Conservation (phyloP, 768 basidiomycete species). For the Melanogaster broomeanus region DNA sequence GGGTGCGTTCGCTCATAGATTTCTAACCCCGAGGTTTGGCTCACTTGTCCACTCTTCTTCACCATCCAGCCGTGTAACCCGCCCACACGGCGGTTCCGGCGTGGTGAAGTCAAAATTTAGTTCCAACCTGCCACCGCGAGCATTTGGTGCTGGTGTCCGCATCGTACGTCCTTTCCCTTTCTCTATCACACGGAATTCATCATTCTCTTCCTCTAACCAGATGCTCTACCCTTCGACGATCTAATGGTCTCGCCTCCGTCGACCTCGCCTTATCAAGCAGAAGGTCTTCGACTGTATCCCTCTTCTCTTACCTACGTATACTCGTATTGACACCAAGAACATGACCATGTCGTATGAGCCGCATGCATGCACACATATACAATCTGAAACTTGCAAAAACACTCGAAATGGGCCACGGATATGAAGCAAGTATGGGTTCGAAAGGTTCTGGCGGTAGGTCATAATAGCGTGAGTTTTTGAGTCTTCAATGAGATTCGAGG, state of each 20-base stretch:
- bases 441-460: not conserved
- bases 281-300: constrained; percentile 11
- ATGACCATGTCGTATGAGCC: constrained; percentile 20
- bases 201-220: constrained; percentile 34
- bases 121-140: constrained; percentile 91
- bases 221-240: constrained; percentile 93
- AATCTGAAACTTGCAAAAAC: constrained; percentile 11
- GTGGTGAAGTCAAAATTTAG: constrained; percentile 97
- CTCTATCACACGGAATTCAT: constrained; percentile 3
- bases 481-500: constrained; percentile 13
- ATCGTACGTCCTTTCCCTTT: constrained; percentile 58
- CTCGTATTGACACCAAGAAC: constrained; percentile 15
- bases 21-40: not conserved
- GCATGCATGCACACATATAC: constrained; percentile 17
- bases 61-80: constrained; percentile 76
- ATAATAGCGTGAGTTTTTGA: no score
- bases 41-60: not conserved
- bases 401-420: not conserved
- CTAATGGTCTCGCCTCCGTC: constrained; percentile 37
- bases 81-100: constrained; percentile 92
- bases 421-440: not conserved
- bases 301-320: constrained; percentile 22
- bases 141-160: constrained; percentile 91
- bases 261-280: no score
- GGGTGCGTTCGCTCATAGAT: constrained; percentile 57